Evolutionary conservation across 345 rosid species (phyloP), one percentile per base, ranked within the genome.

Genomic region (Diplotaxis tenuifolia): DNA sequence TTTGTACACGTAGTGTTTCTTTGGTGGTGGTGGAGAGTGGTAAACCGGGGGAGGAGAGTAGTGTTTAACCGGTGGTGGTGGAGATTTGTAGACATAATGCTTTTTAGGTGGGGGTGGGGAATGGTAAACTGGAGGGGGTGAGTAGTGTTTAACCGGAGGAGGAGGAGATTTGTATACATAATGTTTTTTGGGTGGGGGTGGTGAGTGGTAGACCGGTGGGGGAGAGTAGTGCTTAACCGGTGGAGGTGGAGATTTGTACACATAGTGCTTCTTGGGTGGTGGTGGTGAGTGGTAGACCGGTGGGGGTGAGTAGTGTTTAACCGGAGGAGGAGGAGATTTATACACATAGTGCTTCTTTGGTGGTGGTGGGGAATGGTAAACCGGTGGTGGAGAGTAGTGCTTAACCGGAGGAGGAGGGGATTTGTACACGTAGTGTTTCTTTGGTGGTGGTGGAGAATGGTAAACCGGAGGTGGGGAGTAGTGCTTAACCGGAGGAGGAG

Each of bases 391-490:
- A 4, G 75, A 61, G 12, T 77, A 77, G 36, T 70, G 76, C 0
- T 77, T 64, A 1, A 70, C 61, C 5, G 67, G 76, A 0, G 80
- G 80, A 0, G 80, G 80, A 0, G 80, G 80, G 0, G 80, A 76
- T 40, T 76, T 62, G 62, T 76, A 76, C 0, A 5, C 72, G 61
- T 70, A 65, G 8, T 56, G 75, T 0, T 75, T 75, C 21, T 68
- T 75, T 0, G 79, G 79, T 18, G 79, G 79, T 7, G 79, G 79
- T 62, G 79, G 79, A 0, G 79, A 75, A 0, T 75, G 74, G 59
- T 70, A 62, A 62, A 76, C 79, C 3, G 75, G 75, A 0, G 78
- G 78, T 0, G 79, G 79, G 0, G 78, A 67, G 3, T 67, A 75
- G 19, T 75, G 68, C 0, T 75, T 60, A 1, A 75, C 62, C 1